Base-by-base conservation (phyloP, 1,284 basidiomycete species). In the Microbotryum saponariae region DNA sequence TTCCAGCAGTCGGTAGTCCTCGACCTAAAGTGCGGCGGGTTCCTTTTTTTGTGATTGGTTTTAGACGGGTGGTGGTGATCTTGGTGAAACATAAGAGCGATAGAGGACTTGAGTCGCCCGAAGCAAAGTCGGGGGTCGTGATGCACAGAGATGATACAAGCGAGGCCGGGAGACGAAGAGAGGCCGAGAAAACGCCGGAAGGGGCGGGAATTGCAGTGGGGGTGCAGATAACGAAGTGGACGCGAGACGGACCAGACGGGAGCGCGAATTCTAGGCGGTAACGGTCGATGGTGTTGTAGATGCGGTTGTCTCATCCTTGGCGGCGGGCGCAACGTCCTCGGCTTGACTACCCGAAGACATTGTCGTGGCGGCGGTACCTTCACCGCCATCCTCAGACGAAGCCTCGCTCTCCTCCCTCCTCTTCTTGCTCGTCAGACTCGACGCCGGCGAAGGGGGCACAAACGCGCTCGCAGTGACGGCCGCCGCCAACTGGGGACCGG, bases 401-500 rank as follows among this genome's bases (percentile, higher is more conserved):
- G 21, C 33, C 53, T 54, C 53, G n/a, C 27, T 31, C 61, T 46
- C 57, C 7, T 51, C 52, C 42, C 46, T 33, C 56, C 58, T 37
- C 25, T 31, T 31, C 29, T 31, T 47, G 20, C 21, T 18, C 45
- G 25, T 48, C 37, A 47, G n/a, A 20, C 37, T 25, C n/a, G 25
- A 27, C 23, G 48, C 53, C 37, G 25, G 21, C 49, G 12, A 25
- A 8, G 16, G 27, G 14, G 12, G 48, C 14, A 21, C 33, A 33
- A 48, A 27, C 33, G 37, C 45, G 9, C 53, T 46, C 33, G 50
- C 47, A 27, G 49, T 27, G 51, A 52, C 42, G 2, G 59, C 66
- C 52, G 59, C 66, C 49, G 58, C 66, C 16, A 63, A 45, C 21
- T 61, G 60, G 48, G 58, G 47, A 58, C 60, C 58, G 54, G 58